These are phyloP conservation scores for Lentinula sp. DNA, from an alignment of 768 basidiomycete species.

Conservation along the genomic window DNA sequence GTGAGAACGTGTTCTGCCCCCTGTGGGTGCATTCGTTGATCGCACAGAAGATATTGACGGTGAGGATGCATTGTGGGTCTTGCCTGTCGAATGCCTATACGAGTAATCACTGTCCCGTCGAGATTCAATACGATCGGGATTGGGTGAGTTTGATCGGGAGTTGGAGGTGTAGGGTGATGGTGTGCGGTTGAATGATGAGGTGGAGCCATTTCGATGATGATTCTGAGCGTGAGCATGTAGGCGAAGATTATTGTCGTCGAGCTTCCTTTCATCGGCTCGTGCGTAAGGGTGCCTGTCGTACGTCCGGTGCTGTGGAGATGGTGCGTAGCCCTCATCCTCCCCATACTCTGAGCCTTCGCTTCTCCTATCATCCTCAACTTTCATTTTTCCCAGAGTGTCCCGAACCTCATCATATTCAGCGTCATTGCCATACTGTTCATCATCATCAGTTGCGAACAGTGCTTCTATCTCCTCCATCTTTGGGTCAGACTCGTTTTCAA, in stretches of 20 bases:
- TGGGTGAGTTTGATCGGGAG: constrained; percentile 30
- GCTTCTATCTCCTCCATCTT: constrained; percentile 53
- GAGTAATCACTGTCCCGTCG: constrained; percentile 8
- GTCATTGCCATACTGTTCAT: constrained; percentile 24
- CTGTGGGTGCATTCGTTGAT: constrained; percentile 39
- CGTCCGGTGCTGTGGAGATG: constrained; percentile 32
- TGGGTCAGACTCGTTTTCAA: constrained; percentile 60
- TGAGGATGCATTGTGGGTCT: constrained; percentile 21
- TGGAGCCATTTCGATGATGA: constrained; percentile 46
- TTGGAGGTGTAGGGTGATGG: constrained; percentile 27
- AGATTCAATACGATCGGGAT: constrained; percentile 30
- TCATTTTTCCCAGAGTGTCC: constrained; percentile 46
- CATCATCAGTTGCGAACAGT: constrained; percentile 37
- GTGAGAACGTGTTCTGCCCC: constrained; percentile 49
- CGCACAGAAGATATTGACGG: constrained; percentile 43
- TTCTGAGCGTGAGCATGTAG: constrained; percentile 37
- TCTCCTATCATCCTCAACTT: constrained; percentile 34
- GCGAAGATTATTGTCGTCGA: constrained; percentile 32
- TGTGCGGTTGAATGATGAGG: constrained; percentile 36
- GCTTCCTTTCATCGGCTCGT: constrained; percentile 24
- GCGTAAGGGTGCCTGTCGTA: constrained; percentile 36
- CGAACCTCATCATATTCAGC: constrained; percentile 38
- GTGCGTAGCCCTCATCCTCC: constrained; percentile 50
- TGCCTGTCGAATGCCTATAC: not conserved
- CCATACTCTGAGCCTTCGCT: constrained; percentile 63